These are phyloP conservation scores for Chrysanthemum lavandulifolium DNA, from an alignment of 129 eudicot genomes.

Conservation along the genomic window DNA sequence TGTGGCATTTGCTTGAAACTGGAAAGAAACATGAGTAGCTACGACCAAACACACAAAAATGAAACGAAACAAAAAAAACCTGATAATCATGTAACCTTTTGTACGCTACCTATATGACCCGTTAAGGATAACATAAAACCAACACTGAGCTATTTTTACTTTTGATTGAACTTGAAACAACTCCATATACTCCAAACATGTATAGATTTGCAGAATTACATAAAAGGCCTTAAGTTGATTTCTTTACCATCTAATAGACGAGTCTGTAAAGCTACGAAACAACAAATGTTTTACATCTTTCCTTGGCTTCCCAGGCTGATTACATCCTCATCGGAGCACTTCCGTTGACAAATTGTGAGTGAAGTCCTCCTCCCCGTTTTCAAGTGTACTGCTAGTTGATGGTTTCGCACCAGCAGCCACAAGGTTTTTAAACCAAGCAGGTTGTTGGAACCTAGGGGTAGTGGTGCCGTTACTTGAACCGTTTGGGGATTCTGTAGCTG, in stretches of 20 bases:
- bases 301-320: neutral
- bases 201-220: neutral
- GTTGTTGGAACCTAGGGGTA: constrained; percentile 52
- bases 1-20: too few species aligned
- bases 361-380: constrained; percentile 38
- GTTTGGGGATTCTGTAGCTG: constrained; percentile 40
- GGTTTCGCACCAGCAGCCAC: constrained; percentile 76
- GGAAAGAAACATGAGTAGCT: too few species aligned
- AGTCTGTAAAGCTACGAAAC: constrained; percentile 16
- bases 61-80: too few species aligned
- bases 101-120: too few species aligned
- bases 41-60: too few species aligned
- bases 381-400: constrained; percentile 46
- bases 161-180: neutral
- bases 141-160: too few species aligned
- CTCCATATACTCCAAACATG: constrained; percentile 3
- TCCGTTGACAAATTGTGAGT: constrained; percentile 27
- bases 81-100: too few species aligned
- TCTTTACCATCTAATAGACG: constrained; percentile 5
- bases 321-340: constrained; percentile 22
- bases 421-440: constrained; percentile 77
- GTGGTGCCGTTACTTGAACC: constrained; percentile 35
- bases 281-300: neutral
- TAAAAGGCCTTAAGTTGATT: neutral
- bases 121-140: too few species aligned